Evolutionary conservation across 2,329 filamentous ascomycete species (phyloP).

Genomic region (Mycosphaerella arachidis): DNA sequence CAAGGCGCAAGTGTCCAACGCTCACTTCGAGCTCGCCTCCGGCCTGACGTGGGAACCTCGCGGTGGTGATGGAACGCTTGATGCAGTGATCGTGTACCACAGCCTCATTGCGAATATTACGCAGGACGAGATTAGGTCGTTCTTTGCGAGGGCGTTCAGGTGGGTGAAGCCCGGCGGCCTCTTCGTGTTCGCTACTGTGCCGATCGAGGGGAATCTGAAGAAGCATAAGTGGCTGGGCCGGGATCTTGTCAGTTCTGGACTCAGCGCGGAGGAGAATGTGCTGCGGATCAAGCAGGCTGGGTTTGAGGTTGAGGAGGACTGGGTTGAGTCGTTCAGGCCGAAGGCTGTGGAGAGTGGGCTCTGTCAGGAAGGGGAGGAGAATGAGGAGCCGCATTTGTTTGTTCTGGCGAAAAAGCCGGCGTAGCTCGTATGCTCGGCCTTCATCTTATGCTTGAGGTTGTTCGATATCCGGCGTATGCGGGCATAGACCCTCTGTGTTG

Average conservation of each 20-base stretch:
- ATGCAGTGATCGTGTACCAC: slow-evolving; percentile 12
- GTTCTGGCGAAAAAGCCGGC: slow-evolving; percentile 10
- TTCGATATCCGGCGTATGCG: too few relatives aligned
- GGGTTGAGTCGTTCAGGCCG: slow-evolving; percentile 4
- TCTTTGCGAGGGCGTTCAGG: slow-evolving; percentile 8
- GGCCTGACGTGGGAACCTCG: slow-evolving; percentile 8
- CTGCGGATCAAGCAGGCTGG: slow-evolving; percentile 4
- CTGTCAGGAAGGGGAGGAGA: slow-evolving; percentile 8
- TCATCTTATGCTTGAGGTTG: too few relatives aligned
- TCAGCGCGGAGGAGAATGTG: slow-evolving; percentile 4
- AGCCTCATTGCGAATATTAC: slow-evolving; percentile 9
- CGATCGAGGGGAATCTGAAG: slow-evolving; percentile 5
- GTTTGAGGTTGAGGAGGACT: slow-evolving; percentile 12
- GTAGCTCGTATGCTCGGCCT: neutral
- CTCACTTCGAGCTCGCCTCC: slow-evolving; percentile 4
- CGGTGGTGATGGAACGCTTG: neutral
- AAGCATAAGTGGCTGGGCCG: slow-evolving; percentile 7
- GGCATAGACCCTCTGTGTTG: neutral
- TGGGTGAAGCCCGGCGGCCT: slow-evolving; percentile 15
- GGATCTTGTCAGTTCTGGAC: neutral
- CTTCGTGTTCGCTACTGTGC: slow-evolving; percentile 14
- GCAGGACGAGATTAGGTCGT: slow-evolving; percentile 14
- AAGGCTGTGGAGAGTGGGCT: slow-evolving; percentile 11
- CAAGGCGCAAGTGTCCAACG: slow-evolving; percentile 4
- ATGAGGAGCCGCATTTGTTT: slow-evolving; percentile 8